Base-by-base conservation (phyloP, 192 early-diverging fungal genomes). In the Pilobolus umbonatus region DNA sequence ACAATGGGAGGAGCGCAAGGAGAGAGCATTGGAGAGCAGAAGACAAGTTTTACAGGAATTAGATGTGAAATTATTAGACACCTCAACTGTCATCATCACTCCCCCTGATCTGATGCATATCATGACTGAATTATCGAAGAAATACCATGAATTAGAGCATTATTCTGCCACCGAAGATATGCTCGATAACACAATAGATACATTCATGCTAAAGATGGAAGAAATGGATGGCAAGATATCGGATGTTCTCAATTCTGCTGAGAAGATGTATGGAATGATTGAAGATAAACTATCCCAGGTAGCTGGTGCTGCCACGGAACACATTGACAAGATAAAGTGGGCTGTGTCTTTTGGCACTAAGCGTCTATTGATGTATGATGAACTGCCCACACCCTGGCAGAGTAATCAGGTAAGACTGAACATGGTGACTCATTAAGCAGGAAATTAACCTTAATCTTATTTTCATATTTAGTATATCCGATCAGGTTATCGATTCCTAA, bases 331-430 rank as follows among this genome's bases (percentile, higher is more conserved):
- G 31, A 47, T 75, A 19, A 70, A 75, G 39, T 69, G 63, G 26
- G 73, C 77, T 2, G 69, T 75, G 0, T 60, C 74, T 4, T 66
- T 64, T 29, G 82, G 80, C 1, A 76, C 78, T 12, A 76, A 76
- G 44, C 61, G 82, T n/a, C 51, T 84, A 48, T 56, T 84, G 29
- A 45, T 65, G 15, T 84, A 79, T 57, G 80, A 84, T 26, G 82
- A 84, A 46, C 45, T 84, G 17, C 82, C 82, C 24, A 58, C 61
- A n/a, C 74, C 75, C 50, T 84, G 80, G 78, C 78, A 76, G 52
- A 74, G 80, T 42, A 84, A 84, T 46, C 60, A 69, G 36, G 49
- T 59, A 61, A 32, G 22, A n/a, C 0, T 10, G 8, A 25, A 32
- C n/a, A 26, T 39, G 25, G 11, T 10, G n/a, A 19, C 44, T 12